Base-by-base conservation (phyloP, 176 grass and related monocot genomes). In the Bromus sterilis region DNA sequence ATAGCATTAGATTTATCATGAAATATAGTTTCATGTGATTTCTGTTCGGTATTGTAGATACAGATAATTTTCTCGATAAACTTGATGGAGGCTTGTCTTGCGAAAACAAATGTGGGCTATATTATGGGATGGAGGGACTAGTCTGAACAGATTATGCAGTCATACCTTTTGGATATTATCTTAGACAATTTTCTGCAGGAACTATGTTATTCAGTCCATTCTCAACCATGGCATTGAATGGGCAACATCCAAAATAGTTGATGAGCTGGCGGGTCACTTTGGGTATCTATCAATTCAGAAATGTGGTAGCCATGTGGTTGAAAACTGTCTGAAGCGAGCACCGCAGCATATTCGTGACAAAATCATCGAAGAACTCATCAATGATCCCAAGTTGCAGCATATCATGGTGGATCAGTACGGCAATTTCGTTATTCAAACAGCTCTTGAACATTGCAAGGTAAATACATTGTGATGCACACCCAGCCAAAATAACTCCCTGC, bases 181-280 rank as follows among this genome's bases (percentile, higher is more conserved):
- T 44, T 23, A 62, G n/a, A 16, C 44, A 37, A 78, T 66, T 83
- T 81, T 55, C 53, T 59, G 77, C 80, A 98, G 95, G 78, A 98
- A 98, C 77, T 98, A 98, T 57, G 95, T 93, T 79, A 85, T 98
- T 56, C 95, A 98, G 70, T 98, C 79, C 79, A 87, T 95, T 81
- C 73, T 98, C 64, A 16, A 21, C 20, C 80, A 88, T 41, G 61
- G 86, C 34, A 78, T 88, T 70, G 90, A 81, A 79, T 89, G 84
- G 90, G 83, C 75, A n/a, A 91, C 75, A 6, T 51, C 34, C 24
- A 82, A 80, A 79, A 79, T 98, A 86, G 66, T 95, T 56, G 75
- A 91, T 57, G 82, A 82, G 63, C 80, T 98, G 20, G 34, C 62
- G 18, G 84, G 90, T 71, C 63, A 89, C 14, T 86, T 88, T 35